Percentiles rank a stretch among this genome's conserved stretches.
Evolutionary conservation across 2,329 filamentous ascomycete species (phyloP).

Genomic region (Cytospora mali): DNA sequence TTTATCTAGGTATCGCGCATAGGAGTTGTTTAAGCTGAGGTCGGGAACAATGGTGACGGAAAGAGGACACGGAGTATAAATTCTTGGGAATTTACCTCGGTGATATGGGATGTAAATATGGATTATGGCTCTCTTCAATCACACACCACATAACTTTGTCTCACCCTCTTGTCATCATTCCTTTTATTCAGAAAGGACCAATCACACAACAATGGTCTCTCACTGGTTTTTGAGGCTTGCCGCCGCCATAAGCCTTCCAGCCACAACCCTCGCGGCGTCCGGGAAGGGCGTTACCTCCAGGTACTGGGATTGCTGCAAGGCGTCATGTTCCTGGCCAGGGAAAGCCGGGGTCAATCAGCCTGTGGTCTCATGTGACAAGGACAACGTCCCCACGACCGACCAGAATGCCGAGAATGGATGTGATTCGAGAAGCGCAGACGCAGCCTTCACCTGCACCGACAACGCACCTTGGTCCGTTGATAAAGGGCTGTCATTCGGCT

Average conservation of each 20-base stretch:
- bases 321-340: slow-evolving; percentile 62
- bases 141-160: not conserved
- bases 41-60: not conserved
- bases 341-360: slow-evolving; percentile 57
- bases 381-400: slow-evolving; percentile 57
- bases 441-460: slow-evolving; percentile 62
- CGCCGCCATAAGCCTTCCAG: not conserved
- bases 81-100: not conserved
- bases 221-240: not conserved
- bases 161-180: not conserved
- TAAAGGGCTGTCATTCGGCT: slow-evolving; percentile 63
- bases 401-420: slow-evolving; percentile 56
- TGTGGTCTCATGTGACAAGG: slow-evolving; percentile 56
- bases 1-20: not conserved
- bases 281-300: slow-evolving; percentile 30
- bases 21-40: not conserved
- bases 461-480: slow-evolving; percentile 65
- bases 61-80: not conserved
- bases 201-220: not conserved
- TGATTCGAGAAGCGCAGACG: slow-evolving; percentile 47
- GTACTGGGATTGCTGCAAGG: slow-evolving; percentile 73
- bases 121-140: not conserved
- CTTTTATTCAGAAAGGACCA: not conserved
- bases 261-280: not conserved
- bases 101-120: not conserved